These are phyloP conservation scores for Ceratocystis huliohia DNA, from an alignment of 2,329 filamentous ascomycete genomes.

Conservation along the genomic window DNA sequence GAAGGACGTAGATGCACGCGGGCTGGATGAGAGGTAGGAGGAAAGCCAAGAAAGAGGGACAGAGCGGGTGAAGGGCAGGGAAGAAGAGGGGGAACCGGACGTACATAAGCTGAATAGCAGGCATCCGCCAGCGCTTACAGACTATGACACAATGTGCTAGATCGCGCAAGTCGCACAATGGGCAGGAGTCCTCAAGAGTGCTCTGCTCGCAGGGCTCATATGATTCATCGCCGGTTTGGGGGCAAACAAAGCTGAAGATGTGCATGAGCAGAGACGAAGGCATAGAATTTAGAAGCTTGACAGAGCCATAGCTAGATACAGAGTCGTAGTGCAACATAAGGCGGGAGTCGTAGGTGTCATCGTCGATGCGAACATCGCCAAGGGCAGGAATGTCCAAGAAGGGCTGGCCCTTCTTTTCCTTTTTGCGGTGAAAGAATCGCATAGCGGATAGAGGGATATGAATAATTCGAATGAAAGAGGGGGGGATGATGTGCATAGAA, in stretches of 20 bases:
- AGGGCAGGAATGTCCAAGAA: slow-evolving; percentile 25
- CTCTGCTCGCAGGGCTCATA: slow-evolving; percentile 77
- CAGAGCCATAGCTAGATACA: slow-evolving; percentile 32
- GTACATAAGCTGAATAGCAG: slow-evolving; percentile 46
- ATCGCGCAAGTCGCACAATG: slow-evolving; percentile 87
- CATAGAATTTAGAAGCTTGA: slow-evolving; percentile 39
- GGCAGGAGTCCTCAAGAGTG: slow-evolving; percentile 66
- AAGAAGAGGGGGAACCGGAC: slow-evolving; percentile 27
- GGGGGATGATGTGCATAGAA: slow-evolving; percentile 26
- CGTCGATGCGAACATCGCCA: slow-evolving; percentile 15
- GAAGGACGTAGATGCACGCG: too few relatives aligned
- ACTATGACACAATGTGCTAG: slow-evolving; percentile 67
- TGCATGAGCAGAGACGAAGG: slow-evolving; percentile 57
- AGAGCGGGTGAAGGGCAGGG: not conserved
- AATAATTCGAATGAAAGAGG: not conserved
- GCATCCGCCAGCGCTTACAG: slow-evolving; percentile 56
- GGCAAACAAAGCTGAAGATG: slow-evolving; percentile 74
- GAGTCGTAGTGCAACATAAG: slow-evolving; percentile 25
- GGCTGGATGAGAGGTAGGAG: not conserved
- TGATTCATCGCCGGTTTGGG: slow-evolving; percentile 62
- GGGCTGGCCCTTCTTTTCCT: slow-evolving; percentile 25
- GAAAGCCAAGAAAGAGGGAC: not conserved
- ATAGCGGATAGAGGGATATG: slow-evolving; percentile 13
- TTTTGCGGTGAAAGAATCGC: slow-evolving; percentile 28
- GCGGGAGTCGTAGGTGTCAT: slow-evolving; percentile 17